A percentile compares a stretch with the other conserved stretches of the same genome.
phyloP scores from a whole-genome alignment of 139 green algal species.

The Nannochloris sp. region DNA sequence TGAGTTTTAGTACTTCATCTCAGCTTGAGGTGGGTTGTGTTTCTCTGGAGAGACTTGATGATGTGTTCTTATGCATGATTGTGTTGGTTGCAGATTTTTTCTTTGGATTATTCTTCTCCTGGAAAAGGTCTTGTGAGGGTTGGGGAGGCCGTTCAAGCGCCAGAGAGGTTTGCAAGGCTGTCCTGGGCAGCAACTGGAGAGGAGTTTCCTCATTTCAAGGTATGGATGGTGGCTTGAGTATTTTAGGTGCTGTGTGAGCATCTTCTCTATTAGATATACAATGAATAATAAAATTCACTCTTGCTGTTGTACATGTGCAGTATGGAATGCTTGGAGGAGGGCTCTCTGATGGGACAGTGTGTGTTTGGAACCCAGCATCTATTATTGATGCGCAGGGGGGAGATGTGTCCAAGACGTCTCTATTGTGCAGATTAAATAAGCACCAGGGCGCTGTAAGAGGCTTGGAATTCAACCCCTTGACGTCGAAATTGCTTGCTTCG shows the following conservation, averaged over 20 bases:
- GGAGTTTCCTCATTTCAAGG: slow-evolving; percentile 9
- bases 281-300: no score
- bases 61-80: not conserved
- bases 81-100: slow-evolving; percentile 50
- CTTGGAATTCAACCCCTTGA: slow-evolving; percentile 89
- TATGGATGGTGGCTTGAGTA: not conserved
- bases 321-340: slow-evolving; percentile 85
- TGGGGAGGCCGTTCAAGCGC: slow-evolving; percentile 48
- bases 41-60: not conserved
- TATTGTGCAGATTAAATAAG: slow-evolving; percentile 72
- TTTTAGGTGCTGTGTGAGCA: no score
- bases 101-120: slow-evolving; percentile 49
- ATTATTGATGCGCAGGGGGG: slow-evolving; percentile 45
- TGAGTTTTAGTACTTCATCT: slow-evolving; percentile 69
- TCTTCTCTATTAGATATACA: no score
- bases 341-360: slow-evolving; percentile 80
- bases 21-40: slow-evolving; percentile 56
- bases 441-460: slow-evolving; percentile 69
- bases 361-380: slow-evolving; percentile 79
- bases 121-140: slow-evolving; percentile 33
- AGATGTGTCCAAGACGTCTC: slow-evolving; percentile 21
- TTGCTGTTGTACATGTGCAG: slow-evolving; percentile 29
- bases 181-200: slow-evolving; percentile 56
- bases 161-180: slow-evolving; percentile 81
- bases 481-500: slow-evolving; percentile 85